Percentiles rank a stretch among this genome's conserved stretches.
Evolutionary conservation across 169 alveolate genomes (phyloP).

Genomic region (Amoebophrya sp.): DNA sequence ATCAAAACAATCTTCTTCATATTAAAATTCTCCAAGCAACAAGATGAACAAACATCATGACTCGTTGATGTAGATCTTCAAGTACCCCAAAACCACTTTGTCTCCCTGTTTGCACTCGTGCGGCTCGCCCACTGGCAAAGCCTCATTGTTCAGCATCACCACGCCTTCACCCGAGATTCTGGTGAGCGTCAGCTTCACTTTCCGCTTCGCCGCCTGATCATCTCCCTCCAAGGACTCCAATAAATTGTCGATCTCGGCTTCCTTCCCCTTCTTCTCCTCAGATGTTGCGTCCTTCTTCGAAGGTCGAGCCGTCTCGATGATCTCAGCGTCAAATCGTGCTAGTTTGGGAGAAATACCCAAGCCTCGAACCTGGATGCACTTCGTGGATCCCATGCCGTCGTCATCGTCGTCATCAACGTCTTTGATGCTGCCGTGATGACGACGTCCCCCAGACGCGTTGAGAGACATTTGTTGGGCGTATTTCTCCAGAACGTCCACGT

Average conservation of each 20-base stretch:
- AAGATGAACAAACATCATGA: too few species aligned
- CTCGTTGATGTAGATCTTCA: too few species aligned
- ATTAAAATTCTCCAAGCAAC: too few species aligned
- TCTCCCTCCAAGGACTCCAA: background rate
- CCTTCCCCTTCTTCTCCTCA: background rate
- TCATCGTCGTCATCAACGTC: too few species aligned
- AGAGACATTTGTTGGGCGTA: too few species aligned
- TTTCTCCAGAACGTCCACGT: background rate
- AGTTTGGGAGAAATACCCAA: background rate
- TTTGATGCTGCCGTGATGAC: too few species aligned
- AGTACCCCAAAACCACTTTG: background rate
- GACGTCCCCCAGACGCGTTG: too few species aligned
- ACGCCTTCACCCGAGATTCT: background rate
- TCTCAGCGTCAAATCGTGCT: background rate
- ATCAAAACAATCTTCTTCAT: too few species aligned
- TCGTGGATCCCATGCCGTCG: background rate
- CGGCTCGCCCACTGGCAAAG: background rate
- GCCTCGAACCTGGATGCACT: background rate
- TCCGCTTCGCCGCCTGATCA: background rate
- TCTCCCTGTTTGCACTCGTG: background rate
- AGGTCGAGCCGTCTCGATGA: background rate
- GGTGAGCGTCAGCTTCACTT: background rate
- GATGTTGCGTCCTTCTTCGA: too few species aligned
- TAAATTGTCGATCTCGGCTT: background rate
- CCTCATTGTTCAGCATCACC: conserved; percentile 7